phyloP scores from a whole-genome alignment of 345 rosid species.

The Sisymbrium irio region DNA sequence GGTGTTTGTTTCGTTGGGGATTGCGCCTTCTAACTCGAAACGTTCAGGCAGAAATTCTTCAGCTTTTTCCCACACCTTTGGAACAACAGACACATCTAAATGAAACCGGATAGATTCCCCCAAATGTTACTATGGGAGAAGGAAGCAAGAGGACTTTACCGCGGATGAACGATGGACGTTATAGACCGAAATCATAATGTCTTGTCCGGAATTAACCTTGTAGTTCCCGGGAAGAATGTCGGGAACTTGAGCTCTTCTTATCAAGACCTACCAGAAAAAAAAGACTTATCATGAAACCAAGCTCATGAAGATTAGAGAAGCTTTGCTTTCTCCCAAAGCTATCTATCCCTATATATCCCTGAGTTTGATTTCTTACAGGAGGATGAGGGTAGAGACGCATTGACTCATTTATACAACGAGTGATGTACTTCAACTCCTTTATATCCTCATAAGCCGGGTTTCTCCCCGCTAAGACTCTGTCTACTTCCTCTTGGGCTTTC shows the following conservation, averaged over 20 bases:
- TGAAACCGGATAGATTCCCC: neutral
- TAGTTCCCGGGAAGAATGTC: conserved; percentile 89
- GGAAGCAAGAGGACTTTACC: conserved; percentile 39
- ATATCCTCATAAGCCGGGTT: conserved; percentile 70
- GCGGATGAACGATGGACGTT: conserved; percentile 83
- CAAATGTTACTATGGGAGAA: neutral
- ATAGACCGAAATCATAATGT: conserved; percentile 92
- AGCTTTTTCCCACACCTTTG: conserved; percentile 93
- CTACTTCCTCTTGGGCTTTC: conserved; percentile 91
- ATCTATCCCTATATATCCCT: neutral
- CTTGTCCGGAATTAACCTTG: conserved; percentile 88
- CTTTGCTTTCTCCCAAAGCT: neutral
- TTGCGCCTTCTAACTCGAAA: conserved; percentile 68
- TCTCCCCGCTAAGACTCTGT: conserved; percentile 71
- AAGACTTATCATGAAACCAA: neutral
- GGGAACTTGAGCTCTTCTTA: conserved; percentile 85
- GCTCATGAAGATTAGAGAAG: neutral
- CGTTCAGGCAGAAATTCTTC: conserved; percentile 87
- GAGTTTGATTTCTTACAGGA: conserved; percentile 65
- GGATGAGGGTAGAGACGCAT: conserved; percentile 96
- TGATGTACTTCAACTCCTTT: conserved; percentile 74
- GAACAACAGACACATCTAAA: conserved; percentile 7
- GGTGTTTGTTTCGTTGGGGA: conserved; percentile 91
- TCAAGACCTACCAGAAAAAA: conserved; percentile 56
- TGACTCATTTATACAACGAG: conserved; percentile 86